Conservation (phyloP, 345 rosid genomes). For the Populus simonii region DNA sequence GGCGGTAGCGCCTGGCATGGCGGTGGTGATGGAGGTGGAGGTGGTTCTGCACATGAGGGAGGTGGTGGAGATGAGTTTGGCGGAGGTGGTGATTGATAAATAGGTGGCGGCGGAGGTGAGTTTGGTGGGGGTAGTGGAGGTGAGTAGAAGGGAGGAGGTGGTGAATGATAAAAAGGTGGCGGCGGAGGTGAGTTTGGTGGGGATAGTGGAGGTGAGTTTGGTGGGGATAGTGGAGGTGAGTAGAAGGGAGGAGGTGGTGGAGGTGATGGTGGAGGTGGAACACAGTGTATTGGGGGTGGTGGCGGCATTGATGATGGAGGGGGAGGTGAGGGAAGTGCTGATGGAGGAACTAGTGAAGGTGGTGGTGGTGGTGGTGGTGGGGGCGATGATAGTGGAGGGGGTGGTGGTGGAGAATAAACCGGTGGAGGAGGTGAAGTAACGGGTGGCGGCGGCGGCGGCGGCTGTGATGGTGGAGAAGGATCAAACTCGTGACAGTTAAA, state of each 20-base stretch:
- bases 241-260: neutral
- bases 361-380: conserved; percentile 9
- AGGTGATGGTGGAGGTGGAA: conserved; percentile 9
- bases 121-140: conserved; percentile 15
- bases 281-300: conserved; percentile 7
- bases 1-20: conserved; percentile 2
- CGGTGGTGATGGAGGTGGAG: conserved; percentile 6
- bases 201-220: conserved; percentile 30
- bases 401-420: neutral
- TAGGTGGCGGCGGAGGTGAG: neutral
- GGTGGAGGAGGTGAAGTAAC: conserved; percentile 5
- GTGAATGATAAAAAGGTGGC: neutral
- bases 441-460: neutral
- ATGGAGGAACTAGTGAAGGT: conserved; percentile 16
- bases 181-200: conserved; percentile 21
- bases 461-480: conserved; percentile 18
- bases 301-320: neutral
- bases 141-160: conserved; percentile 11
- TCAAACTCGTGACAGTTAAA: conserved; percentile 40
- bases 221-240: conserved; percentile 32
- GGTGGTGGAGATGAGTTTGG: conserved; percentile 10
- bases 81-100: neutral
- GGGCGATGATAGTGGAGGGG: neutral
- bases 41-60: neutral
- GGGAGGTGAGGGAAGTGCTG: conserved; percentile 9